Conservation (phyloP, 495 filamentous ascomycete species). For the Neurospora sp. region DNA sequence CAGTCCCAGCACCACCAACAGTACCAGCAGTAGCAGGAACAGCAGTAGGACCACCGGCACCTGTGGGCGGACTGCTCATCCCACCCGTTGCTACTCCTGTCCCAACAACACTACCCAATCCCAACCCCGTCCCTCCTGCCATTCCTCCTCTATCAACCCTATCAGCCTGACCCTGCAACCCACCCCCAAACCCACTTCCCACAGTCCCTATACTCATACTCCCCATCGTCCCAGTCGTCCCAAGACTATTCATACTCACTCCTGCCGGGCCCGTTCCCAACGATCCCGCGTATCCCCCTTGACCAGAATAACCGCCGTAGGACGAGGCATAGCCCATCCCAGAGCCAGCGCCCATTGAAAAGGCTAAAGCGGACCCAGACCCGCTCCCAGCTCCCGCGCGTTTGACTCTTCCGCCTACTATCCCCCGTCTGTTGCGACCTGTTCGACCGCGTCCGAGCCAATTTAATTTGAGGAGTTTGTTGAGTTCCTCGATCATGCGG, state of each 20-base stretch:
- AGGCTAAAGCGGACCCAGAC: background rate
- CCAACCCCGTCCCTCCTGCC: background rate
- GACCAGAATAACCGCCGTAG: background rate
- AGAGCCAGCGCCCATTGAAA: background rate
- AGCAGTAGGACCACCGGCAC: background rate
- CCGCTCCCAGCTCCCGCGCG: conserved; percentile 9
- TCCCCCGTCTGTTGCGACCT: conserved; percentile 78
- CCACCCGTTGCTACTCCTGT: background rate
- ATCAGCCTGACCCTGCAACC: background rate
- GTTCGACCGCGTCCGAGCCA: conserved; percentile 89
- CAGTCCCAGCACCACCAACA: background rate
- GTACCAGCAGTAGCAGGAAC: background rate
- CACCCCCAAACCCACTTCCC: background rate
- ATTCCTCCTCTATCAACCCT: background rate
- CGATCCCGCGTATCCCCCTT: background rate
- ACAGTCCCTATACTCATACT: background rate
- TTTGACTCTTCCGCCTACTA: conserved; percentile 50
- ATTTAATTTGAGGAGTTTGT: conserved; percentile 83
- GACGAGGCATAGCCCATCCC: background rate
- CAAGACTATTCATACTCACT: background rate
- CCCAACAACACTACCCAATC: background rate
- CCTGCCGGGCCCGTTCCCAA: background rate
- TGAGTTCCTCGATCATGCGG: conserved; percentile 70
- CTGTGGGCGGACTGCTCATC: background rate
- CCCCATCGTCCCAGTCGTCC: background rate